Conservation (phyloP, 805 yeast genomes). For the Cyberlindnera samutprakarnensis region DNA sequence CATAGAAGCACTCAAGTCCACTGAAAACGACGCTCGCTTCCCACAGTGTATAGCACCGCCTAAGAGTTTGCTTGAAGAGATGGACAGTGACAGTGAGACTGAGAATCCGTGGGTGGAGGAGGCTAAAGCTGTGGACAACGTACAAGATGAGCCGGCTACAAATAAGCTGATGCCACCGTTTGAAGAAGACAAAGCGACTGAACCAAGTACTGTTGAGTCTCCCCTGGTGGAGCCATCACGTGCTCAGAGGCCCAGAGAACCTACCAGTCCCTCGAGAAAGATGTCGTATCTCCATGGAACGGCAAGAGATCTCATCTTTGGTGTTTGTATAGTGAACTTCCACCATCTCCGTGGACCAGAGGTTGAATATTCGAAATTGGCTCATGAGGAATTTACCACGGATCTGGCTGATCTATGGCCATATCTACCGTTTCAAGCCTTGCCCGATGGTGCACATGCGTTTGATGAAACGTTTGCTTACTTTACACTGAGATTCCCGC, state of each 20-base stretch:
- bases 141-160: background rate
- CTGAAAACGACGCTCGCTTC: no score
- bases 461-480: conserved; percentile 91
- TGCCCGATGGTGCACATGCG: conserved; percentile 94
- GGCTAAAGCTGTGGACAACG: background rate
- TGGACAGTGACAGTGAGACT: background rate
- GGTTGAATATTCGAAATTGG: conserved; percentile 70
- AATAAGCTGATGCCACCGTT: background rate
- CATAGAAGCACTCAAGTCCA: no score
- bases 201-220: no score
- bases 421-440: conserved; percentile 83
- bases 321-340: conserved; percentile 85
- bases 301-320: conserved; percentile 45
- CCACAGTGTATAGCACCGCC: no score
- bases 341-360: conserved; percentile 94
- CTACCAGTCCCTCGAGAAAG: conserved; percentile 7
- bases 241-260: no score
- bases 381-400: conserved; percentile 24
- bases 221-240: no score
- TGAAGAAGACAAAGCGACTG: no score
- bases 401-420: conserved; percentile 56
- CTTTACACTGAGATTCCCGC: conserved; percentile 64
- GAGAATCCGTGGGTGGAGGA: conserved; percentile 20
- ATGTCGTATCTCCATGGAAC: conserved; percentile 15
- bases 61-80: no score